Evolutionary conservation across 495 filamentous ascomycete species (phyloP).

Genomic region (Aspergillus leporis): DNA sequence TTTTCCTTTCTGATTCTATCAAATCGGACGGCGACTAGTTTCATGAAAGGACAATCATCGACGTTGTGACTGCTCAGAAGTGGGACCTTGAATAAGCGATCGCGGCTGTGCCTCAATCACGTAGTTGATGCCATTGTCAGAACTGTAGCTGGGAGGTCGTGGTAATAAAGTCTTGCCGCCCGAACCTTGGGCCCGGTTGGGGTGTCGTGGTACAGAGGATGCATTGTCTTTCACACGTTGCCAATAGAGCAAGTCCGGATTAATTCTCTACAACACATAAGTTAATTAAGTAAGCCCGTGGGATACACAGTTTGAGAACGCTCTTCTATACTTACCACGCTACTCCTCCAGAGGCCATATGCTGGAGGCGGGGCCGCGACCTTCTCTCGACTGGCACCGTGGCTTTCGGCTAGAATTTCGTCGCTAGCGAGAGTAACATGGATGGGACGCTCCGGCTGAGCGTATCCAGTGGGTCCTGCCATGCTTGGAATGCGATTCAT

Average conservation of each 20-base stretch:
- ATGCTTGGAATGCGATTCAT: conserved; percentile 29
- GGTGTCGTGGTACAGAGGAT: background rate
- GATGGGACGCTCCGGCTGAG: conserved; percentile 62
- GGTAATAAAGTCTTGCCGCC: conserved; percentile 26
- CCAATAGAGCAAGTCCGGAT: conserved; percentile 82
- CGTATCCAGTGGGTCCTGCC: conserved; percentile 55
- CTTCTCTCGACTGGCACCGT: conserved; percentile 36
- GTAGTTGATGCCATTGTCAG: conserved; percentile 70
- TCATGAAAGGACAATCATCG: background rate
- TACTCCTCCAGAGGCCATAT: conserved; percentile 83
- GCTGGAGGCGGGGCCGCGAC: conserved; percentile 66
- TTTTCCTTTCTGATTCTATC: background rate
- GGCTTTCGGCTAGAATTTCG: conserved; percentile 43
- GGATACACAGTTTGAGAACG: background rate
- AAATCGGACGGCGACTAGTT: background rate
- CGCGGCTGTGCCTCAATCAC: conserved; percentile 61
- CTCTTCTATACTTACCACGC: conserved; percentile 62
- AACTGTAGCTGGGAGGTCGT: conserved; percentile 69
- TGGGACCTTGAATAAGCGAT: conserved; percentile 45
- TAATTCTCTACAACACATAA: conserved; percentile 57
- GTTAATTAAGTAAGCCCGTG: background rate
- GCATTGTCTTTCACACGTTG: conserved; percentile 52
- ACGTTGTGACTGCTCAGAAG: conserved; percentile 6
- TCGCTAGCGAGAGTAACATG: conserved; percentile 61
- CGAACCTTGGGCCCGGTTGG: conserved; percentile 20